A percentile compares a stretch with the other conserved stretches of the same genome.
Conservation (phyloP, 2,329 filamentous ascomycete species). For the Penicillium vulpinum region DNA sequence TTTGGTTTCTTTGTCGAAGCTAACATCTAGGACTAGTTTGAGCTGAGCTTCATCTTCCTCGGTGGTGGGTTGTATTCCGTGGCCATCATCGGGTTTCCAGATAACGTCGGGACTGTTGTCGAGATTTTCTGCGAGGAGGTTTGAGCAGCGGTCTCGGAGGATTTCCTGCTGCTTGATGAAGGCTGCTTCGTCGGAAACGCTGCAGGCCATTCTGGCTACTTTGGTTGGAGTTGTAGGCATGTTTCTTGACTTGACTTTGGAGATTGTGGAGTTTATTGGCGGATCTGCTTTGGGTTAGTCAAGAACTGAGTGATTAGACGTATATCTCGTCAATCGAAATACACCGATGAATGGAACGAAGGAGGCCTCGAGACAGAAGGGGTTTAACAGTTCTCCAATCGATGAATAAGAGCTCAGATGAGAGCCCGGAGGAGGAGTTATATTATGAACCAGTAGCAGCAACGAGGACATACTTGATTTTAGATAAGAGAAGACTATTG, state of each 20-base stretch:
- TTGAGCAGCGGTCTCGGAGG: not conserved
- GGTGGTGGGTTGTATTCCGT: not conserved
- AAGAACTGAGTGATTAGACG: not conserved
- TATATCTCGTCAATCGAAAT: not conserved
- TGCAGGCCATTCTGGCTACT: not conserved
- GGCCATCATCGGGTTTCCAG: not conserved
- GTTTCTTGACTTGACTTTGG: not conserved
- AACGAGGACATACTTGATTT: not conserved
- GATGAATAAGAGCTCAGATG: not conserved
- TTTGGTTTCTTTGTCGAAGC: not conserved
- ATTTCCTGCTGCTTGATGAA: not conserved
- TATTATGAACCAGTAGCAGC: no score
- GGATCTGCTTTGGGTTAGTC: not conserved
- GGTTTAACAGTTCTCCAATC: not conserved
- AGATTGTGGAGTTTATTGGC: not conserved
- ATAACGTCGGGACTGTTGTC: not conserved
- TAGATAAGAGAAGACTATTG: not conserved
- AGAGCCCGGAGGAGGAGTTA: no score
- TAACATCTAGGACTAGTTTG: not conserved
- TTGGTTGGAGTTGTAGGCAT: not conserved
- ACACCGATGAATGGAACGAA: no score
- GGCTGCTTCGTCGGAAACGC: not conserved
- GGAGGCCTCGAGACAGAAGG: not conserved
- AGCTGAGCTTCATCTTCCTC: conserved; percentile 4
- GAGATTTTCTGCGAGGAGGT: not conserved